phyloP scores from a whole-genome alignment of 1,139 yeast species.

The Geotrichum histeridarum region DNA sequence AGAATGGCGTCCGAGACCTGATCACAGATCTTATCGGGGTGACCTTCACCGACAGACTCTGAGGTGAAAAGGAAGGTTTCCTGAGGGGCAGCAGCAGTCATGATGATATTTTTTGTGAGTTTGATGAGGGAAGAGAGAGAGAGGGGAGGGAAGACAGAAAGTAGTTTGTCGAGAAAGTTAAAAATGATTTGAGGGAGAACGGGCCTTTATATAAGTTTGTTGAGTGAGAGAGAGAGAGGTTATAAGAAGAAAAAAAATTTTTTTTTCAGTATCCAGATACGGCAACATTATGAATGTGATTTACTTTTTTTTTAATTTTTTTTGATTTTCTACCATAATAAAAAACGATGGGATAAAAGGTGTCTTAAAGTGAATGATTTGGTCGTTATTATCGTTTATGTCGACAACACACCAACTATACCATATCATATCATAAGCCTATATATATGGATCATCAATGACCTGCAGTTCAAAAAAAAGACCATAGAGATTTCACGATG shows the following conservation, averaged over 20 bases:
- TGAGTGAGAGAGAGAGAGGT: background rate
- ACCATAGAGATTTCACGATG: too few species aligned
- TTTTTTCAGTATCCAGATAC: too few species aligned
- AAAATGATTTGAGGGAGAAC: too few species aligned
- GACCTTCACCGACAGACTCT: constrained; percentile 97
- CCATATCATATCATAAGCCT: too few species aligned
- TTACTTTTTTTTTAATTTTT: background rate
- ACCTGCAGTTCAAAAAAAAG: too few species aligned
- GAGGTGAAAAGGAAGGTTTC: constrained; percentile 79
- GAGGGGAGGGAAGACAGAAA: constrained; percentile 8
- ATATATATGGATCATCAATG: too few species aligned
- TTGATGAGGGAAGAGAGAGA: constrained; percentile 13
- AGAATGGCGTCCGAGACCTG: constrained; percentile 97
- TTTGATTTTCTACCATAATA: background rate
- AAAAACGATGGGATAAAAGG: too few species aligned
- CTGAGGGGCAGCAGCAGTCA: constrained; percentile 31
- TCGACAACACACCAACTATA: too few species aligned
- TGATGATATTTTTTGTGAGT: constrained; percentile 18
- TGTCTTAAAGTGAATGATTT: too few species aligned
- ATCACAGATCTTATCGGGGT: constrained; percentile 99
- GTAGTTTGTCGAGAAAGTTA: background rate
- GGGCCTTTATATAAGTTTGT: background rate
- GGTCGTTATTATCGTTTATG: too few species aligned
- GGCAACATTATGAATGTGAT: background rate
- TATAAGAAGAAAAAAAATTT: too few species aligned